These are phyloP conservation scores for Fraxinus pennsylvanica DNA, from an alignment of 257 asterid genomes.

Conservation along the genomic window DNA sequence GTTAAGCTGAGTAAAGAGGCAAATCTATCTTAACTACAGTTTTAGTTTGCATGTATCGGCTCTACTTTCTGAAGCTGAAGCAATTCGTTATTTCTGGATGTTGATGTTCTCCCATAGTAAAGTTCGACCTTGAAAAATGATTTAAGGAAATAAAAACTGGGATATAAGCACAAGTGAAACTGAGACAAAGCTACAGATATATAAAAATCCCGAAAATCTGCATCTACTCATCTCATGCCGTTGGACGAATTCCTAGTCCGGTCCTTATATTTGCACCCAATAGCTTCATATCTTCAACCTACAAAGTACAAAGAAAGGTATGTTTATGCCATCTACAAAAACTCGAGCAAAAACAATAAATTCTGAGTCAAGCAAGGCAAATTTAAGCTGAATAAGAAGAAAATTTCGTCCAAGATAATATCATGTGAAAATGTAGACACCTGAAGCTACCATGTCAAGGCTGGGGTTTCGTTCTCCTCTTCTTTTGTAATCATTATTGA, in stretches of 20 bases:
- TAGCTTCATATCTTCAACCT: conserved; percentile 70
- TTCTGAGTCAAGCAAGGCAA: not conserved
- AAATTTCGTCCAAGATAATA: not conserved
- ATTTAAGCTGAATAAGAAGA: not conserved
- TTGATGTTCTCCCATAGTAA: not conserved
- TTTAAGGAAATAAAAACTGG: not conserved
- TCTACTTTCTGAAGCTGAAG: not conserved
- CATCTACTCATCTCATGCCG: conserved; percentile 40
- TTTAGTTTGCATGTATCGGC: not conserved
- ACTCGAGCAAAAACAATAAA: not conserved
- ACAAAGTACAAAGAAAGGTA: conserved; percentile 3
- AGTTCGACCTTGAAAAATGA: not conserved
- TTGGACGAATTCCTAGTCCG: conserved; percentile 51
- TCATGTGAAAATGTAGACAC: not conserved
- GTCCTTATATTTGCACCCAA: conserved; percentile 60
- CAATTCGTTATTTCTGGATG: not conserved
- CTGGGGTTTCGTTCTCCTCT: not conserved
- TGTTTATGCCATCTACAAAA: not conserved
- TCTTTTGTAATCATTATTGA: not conserved
- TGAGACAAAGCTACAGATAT: not conserved
- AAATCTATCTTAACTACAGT: no score
- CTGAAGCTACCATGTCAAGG: not conserved
- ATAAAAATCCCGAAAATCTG: not conserved
- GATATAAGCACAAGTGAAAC: not conserved
- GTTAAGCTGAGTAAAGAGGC: no score